Conservation (phyloP, 768 basidiomycete species). For the Boletus rufocinnamomeus region DNA sequence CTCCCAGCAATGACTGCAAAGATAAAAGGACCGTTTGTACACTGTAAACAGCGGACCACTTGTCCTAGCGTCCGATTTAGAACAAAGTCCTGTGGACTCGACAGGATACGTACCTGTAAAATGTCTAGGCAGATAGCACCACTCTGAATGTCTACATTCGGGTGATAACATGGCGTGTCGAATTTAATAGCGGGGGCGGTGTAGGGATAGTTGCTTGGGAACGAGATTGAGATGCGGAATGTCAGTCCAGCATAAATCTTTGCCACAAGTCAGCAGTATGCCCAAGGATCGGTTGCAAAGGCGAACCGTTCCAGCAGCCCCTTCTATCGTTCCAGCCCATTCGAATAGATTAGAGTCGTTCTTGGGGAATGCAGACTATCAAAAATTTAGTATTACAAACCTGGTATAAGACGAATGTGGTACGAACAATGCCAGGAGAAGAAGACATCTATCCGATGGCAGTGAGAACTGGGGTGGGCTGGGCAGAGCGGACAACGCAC, state of each 20-base stretch:
- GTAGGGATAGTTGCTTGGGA: conserved; percentile 89
- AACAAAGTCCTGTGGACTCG: not conserved
- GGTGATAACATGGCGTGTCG: conserved; percentile 88
- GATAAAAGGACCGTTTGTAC: conserved; percentile 89
- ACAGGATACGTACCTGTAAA: conserved; percentile 58
- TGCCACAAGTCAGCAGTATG: conserved; percentile 8
- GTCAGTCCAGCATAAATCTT: conserved; percentile 78
- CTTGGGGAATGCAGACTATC: conserved; percentile 86
- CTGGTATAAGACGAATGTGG: not conserved
- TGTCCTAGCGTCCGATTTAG: conserved; percentile 54
- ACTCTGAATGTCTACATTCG: conserved; percentile 79
- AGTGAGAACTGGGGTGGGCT: conserved; percentile 6
- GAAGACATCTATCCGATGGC: conserved; percentile 70
- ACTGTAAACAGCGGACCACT: conserved; percentile 93
- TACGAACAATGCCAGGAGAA: conserved; percentile 81
- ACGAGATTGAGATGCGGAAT: conserved; percentile 82
- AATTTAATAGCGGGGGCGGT: conserved; percentile 84
- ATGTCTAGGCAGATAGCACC: conserved; percentile 88
- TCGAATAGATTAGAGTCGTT: conserved; percentile 85
- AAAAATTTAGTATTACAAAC: not conserved
- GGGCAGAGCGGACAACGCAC: conserved; percentile 44
- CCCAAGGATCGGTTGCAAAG: not conserved
- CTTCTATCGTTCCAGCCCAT: conserved; percentile 89
- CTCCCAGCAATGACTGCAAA: conserved; percentile 84
- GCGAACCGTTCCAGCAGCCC: conserved; percentile 64